Evolutionary conservation across 2,329 filamentous ascomycete species (phyloP), one percentile per base, ranked within the genome.

Genomic region (Fusarium sp.): DNA sequence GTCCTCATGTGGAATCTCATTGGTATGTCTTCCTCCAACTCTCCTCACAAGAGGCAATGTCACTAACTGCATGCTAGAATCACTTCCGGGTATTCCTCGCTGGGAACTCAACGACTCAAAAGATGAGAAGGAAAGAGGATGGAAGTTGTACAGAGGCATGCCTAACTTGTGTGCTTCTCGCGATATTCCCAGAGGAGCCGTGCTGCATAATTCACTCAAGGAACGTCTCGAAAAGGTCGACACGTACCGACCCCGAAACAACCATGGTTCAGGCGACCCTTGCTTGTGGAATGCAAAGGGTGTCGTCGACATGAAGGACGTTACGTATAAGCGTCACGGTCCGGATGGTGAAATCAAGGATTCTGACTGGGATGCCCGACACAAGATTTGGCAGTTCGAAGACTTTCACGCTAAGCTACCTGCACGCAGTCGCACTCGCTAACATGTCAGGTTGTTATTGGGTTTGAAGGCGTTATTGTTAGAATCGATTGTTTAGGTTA

Each of bases 1-100:
- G 81, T 83, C 1, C 39, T 82, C 3, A 24, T 83, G 8, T 83
- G 81, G 81, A 81, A 80, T 38, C 75, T 81, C n/a, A 78, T 83
- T 76, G 81, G 80, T 83, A 70, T 76, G 35, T 5, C 1, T 11
- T 7, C 8, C 2, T 0, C 4, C 7, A 11, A 26, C 6, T n/a
- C 2, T 8, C 4, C 4, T 23, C 0, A 10, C 6, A 9, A 5
- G 5, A 4, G 5, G 3, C 10, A 15, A 8, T 39, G 3, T 4
- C 1, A 16, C 35, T 60, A 23, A 60, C 15, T 8, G 0, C 8
- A 3, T 7, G 6, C 4, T 6, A 60, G 42, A 60, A 21, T 7
- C 23, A 0, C 28, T 58, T 3, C 57, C 54, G 0, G 20, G 20
- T 3, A 42, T 61, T n/a, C 42, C 57, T 1, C 35, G 57, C 4